Evolutionary conservation across 2,329 filamentous ascomycete genomes (phyloP).

Genomic region (Neofusicoccum ribis): DNA sequence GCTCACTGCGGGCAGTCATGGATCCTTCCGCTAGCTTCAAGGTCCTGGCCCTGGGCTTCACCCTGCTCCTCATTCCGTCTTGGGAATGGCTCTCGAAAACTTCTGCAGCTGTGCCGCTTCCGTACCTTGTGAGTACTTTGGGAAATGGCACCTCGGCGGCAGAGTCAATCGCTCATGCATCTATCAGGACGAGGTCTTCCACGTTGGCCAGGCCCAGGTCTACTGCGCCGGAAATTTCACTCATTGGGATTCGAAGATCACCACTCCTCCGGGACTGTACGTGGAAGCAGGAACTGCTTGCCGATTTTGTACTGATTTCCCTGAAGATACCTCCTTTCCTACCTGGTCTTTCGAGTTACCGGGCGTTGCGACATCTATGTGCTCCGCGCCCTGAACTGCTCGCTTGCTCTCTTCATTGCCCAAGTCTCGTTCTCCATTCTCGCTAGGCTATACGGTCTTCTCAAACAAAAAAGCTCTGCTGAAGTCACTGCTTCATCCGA

Average conservation of each 20-base stretch:
- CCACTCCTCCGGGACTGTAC: constrained; percentile 82
- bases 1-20: not conserved
- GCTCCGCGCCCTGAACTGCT: constrained; percentile 41
- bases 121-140: constrained; percentile 56
- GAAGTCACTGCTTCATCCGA: not conserved
- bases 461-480: not conserved
- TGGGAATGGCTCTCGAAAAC: constrained; percentile 48
- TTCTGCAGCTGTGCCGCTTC: constrained; percentile 52
- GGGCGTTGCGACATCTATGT: constrained; percentile 39
- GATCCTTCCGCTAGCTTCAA: constrained; percentile 15
- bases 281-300: constrained; percentile 48
- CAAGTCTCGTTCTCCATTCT: constrained; percentile 20
- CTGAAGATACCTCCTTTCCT: constrained; percentile 44
- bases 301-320: constrained; percentile 38
- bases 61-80: constrained; percentile 18
- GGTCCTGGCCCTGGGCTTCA: constrained; percentile 17
- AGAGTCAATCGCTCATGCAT: not conserved
- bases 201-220: constrained; percentile 85
- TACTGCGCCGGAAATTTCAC: constrained; percentile 75
- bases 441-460: constrained; percentile 15
- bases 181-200: constrained; percentile 76
- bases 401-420: constrained; percentile 17
- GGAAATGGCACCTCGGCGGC: not conserved
- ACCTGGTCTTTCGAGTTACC: constrained; percentile 38
- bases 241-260: constrained; percentile 96